Conservation (phyloP, 2,329 filamentous ascomycete species). For the Pseudopithomyces chartarum region DNA sequence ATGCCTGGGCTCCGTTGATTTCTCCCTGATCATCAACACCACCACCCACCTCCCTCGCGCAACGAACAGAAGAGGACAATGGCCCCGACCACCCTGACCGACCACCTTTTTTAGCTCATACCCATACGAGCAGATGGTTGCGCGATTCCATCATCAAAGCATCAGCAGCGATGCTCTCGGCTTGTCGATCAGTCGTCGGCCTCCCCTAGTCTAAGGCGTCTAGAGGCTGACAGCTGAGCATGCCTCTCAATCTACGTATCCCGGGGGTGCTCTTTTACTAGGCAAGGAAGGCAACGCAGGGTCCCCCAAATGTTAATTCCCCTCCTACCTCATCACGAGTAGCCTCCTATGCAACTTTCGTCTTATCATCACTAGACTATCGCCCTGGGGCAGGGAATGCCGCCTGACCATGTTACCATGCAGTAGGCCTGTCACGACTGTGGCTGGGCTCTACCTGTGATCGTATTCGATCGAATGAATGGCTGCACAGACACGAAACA, state of each 20-base stretch:
- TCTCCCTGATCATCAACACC: neutral
- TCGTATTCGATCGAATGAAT: neutral
- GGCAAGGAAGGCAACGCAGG: conserved; percentile 1
- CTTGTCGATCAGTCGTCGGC: conserved; percentile 10
- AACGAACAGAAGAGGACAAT: conserved; percentile 13
- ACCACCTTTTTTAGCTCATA: conserved; percentile 3
- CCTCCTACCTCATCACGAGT: conserved; percentile 1
- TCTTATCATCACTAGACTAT: neutral
- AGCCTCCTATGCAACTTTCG: neutral
- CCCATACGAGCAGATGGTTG: neutral
- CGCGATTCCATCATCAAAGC: conserved; percentile 6
- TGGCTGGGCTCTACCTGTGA: neutral
- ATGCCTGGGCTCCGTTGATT: neutral
- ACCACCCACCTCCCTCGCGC: neutral
- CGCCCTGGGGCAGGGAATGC: neutral
- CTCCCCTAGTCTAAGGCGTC: conserved; percentile 9
- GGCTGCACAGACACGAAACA: conserved; percentile 12
- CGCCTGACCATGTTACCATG: neutral
- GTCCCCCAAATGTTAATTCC: neutral
- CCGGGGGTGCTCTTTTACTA: neutral
- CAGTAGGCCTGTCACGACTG: neutral
- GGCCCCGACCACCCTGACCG: conserved; percentile 5
- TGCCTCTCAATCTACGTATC: conserved; percentile 9
- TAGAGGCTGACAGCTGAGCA: conserved; percentile 33
- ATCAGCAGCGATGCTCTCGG: conserved; percentile 12